These are phyloP conservation scores for Phytophthora hybrid DNA, from an alignment of 352 stramenopile genomes.

Conservation along the genomic window DNA sequence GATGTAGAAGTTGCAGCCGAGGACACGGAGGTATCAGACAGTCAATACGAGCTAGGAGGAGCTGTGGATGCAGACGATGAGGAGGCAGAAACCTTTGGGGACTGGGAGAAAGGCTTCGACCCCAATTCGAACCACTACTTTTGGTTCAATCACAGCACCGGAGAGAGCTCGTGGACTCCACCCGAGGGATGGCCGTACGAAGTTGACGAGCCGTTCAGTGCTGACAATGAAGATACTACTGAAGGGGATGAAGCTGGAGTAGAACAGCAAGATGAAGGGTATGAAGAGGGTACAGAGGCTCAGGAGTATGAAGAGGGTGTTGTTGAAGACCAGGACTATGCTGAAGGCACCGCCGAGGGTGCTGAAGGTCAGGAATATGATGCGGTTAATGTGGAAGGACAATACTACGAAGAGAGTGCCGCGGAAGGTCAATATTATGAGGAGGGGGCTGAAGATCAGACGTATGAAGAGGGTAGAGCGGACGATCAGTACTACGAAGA, in stretches of 20 bases:
- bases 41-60: slow-evolving; percentile 41
- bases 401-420: slow-evolving; percentile 8
- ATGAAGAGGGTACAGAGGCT: slow-evolving; percentile 12
- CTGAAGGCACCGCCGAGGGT: slow-evolving; percentile 5
- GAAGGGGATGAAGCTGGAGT: slow-evolving; percentile 11
- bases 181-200: slow-evolving; percentile 81
- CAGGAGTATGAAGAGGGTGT: slow-evolving; percentile 21
- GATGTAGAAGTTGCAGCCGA: slow-evolving; percentile 16
- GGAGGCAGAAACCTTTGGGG: slow-evolving; percentile 76
- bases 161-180: slow-evolving; percentile 81
- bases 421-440: slow-evolving; percentile 1
- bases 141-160: slow-evolving; percentile 89
- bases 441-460: background rate
- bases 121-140: slow-evolving; percentile 87
- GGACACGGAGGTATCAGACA: slow-evolving; percentile 15
- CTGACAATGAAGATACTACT: slow-evolving; percentile 33
- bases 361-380: slow-evolving; percentile 20
- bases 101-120: slow-evolving; percentile 90
- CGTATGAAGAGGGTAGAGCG: background rate
- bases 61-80: slow-evolving; percentile 76
- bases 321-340: slow-evolving; percentile 21
- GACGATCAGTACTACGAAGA: slow-evolving; percentile 6
- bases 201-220: slow-evolving; percentile 71
- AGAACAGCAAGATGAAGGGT: slow-evolving; percentile 24
- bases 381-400: slow-evolving; percentile 8